Evolutionary conservation across 495 filamentous ascomycete species (phyloP), one percentile per base, ranked within the genome.

Genomic region (Talaromyces trachyspermus): DNA sequence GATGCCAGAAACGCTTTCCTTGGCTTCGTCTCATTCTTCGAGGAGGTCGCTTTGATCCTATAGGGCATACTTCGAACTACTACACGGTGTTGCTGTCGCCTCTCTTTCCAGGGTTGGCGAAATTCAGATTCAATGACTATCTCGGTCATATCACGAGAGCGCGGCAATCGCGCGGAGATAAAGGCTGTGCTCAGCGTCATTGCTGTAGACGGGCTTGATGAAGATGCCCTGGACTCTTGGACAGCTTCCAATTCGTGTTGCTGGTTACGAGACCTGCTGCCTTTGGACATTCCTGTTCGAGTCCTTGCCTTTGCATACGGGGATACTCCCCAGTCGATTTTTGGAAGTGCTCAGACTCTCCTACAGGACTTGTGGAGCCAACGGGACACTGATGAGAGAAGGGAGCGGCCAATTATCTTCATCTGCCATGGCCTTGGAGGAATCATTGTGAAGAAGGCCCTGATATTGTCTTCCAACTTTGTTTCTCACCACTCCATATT

Each of bases 401-500:
- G n/a, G n/a, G n/a, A n/a, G n/a, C n/a, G 50, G 33, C 53, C 54
- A 20, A 53, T 56, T 33, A 56, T 56, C 19, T 56, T 56, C 40
- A 9, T 56, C n/a, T 56, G 54, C 37, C 54, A 56, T 49, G 50
- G 46, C 23, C 33, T 56, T 19, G 54, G 54, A 10, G 54, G 54
- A n/a, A 56, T 56, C 14, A 56, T 56, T 8, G 54, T 56, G 20
- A 56, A 63, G 60, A 55, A 19, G 58, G 53, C 47, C 49, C 54
- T 14, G 12, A 17, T 23, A n/a, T n/a, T n/a, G n/a, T n/a, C n/a
- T 38, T 19, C 41, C 9, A 54, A 46, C 12, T 46, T 58, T 17
- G 46, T 29, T 11, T 59, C 65, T 50, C 49, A 66, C 10, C 52
- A 61, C 46, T 62, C 63, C 6, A 64, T 69, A 36, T 69, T 59